Evolutionary conservation across 78 protist species (phyloP), one percentile per base, ranked within the genome.

Genomic region (Dictyostelium brefeldianum): DNA sequence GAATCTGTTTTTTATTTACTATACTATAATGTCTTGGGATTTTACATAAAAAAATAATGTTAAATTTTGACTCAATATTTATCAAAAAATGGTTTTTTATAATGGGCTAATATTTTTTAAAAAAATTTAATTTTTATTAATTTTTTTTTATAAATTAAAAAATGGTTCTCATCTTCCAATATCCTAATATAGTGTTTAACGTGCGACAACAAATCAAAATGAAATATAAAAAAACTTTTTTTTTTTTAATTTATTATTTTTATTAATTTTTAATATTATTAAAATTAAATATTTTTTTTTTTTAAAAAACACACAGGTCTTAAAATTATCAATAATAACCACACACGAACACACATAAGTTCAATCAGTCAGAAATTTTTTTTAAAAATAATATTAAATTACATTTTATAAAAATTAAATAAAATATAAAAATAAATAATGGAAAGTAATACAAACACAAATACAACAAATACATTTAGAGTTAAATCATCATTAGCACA

Each of bases 401-500:
- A 15, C 22, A 54, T 3, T 7, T 18, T 54, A 18, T 54, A 8
- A 53, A 54, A 27, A 51, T 14, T 51, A 64, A 64, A 64, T 17
- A 27, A 64, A 27, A 25, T 12, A 64, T 10, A 64, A 27, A 64
- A 64, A 64, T 3, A 29, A 27, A 64, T 25, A 4, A 64, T 62
- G 73, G 73, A 64, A 27, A 64, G 27, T 14, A 12, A 0, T 27
- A 64, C 18, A 14, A 31, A 64, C 0, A 57, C 67, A 5, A 27
- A 27, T 43, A 71, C 15, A 20, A 41, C 14, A 31, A 56, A 27
- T 51, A 94, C 97, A 11, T 78, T 67, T 67, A 75, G 48, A 29
- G 91, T 96, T 31, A 96, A 98, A 95, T 77, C 75, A 18, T 97
- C 99, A 15, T 85, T 97, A 9, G 99, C 99, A 3, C 92, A 97